These are phyloP conservation scores for Piloderma croceum DNA, from an alignment of 768 basidiomycete genomes.

Conservation along the genomic window DNA sequence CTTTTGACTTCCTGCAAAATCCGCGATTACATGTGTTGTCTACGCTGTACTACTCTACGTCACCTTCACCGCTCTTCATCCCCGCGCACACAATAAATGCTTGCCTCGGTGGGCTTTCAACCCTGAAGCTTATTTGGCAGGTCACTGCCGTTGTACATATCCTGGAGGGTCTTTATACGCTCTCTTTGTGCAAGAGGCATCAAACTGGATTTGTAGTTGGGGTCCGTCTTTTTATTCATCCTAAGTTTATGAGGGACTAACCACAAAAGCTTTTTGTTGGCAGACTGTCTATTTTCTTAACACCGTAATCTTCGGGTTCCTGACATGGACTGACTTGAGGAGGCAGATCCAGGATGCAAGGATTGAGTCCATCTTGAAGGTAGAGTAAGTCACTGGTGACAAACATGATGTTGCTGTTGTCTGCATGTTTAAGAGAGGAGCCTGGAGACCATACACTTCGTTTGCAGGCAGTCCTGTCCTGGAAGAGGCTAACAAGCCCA, in stretches of 20 bases:
- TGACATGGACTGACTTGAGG: constrained; percentile 49
- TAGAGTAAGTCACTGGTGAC: too few relatives aligned
- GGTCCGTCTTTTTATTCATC: constrained; percentile 23
- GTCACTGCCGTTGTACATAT: constrained; percentile 33
- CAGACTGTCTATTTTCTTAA: constrained; percentile 50
- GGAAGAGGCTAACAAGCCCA: too few relatives aligned
- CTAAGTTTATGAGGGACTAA: background rate
- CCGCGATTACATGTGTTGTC: background rate
- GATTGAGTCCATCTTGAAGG: constrained; percentile 79
- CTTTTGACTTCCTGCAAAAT: constrained; percentile 9
- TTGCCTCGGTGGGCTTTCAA: constrained; percentile 22
- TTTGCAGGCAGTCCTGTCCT: too few relatives aligned
- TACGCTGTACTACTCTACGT: background rate
- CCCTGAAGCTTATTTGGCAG: constrained; percentile 30
- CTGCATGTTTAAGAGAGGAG: too few relatives aligned
- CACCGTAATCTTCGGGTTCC: constrained; percentile 50
- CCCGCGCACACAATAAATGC: constrained; percentile 30
- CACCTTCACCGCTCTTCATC: constrained; percentile 22
- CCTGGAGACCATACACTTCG: too few relatives aligned
- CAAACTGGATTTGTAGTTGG: constrained; percentile 39
- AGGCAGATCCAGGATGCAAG: constrained; percentile 58
- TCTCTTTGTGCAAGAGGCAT: constrained; percentile 44
- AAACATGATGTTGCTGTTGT: too few relatives aligned
- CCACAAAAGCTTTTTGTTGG: background rate
- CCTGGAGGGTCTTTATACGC: constrained; percentile 45